phyloP scores from a whole-genome alignment of 192 early-diverging fungal species.

The Backusella liffmaniae region DNA sequence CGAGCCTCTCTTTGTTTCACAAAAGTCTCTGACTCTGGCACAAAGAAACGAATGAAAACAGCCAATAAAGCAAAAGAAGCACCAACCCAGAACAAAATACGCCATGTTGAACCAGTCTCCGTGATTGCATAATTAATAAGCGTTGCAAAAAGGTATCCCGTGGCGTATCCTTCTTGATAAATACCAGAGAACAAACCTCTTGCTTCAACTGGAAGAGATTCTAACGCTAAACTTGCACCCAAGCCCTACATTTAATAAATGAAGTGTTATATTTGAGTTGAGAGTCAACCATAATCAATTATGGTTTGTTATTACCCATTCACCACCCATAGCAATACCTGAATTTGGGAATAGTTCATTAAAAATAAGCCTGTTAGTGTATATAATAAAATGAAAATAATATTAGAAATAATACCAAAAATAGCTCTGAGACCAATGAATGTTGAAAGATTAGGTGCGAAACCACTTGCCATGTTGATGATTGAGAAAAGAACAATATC shows the following conservation, averaged over 20 bases:
- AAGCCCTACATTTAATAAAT: slow-evolving; percentile 54
- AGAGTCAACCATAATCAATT: not conserved
- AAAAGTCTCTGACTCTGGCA: slow-evolving; percentile 64
- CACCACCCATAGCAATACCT: slow-evolving; percentile 57
- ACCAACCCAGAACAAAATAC: slow-evolving; percentile 70
- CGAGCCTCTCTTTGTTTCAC: slow-evolving; percentile 35
- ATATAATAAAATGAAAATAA: not conserved
- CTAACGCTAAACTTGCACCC: slow-evolving; percentile 70
- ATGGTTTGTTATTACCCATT: slow-evolving; percentile 23
- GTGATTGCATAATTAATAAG: slow-evolving; percentile 60
- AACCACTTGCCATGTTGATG: slow-evolving; percentile 65
- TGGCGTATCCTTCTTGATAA: slow-evolving; percentile 65
- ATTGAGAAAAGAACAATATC: slow-evolving; percentile 62
- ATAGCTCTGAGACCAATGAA: slow-evolving; percentile 60
- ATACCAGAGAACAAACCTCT: slow-evolving; percentile 77
- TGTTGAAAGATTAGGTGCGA: slow-evolving; percentile 55
- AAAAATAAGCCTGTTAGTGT: not conserved
- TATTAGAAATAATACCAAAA: slow-evolving; percentile 41
- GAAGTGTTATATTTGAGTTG: slow-evolving; percentile 19
- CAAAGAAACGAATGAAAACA: slow-evolving; percentile 55
- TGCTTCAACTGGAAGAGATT: slow-evolving; percentile 62
- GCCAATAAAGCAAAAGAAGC: slow-evolving; percentile 59
- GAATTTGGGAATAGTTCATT: not conserved
- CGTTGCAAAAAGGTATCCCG: slow-evolving; percentile 65
- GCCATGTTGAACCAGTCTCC: slow-evolving; percentile 51